Conservation (phyloP, 108 stramenopile species). For the Nannochloropsis oceanica region DNA sequence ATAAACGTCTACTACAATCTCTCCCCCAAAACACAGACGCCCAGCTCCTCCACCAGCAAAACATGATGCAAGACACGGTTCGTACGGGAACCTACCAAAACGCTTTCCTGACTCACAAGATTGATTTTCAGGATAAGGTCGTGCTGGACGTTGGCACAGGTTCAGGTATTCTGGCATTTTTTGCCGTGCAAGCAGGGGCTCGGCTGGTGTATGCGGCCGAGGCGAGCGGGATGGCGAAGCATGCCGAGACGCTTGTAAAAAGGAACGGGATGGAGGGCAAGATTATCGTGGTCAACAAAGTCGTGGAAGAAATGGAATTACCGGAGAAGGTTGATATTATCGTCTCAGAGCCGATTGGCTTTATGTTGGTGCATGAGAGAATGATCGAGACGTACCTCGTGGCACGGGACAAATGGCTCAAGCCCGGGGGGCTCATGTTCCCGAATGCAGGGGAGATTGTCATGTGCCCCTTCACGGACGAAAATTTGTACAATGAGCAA, state of each 20-base stretch:
- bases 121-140: slow-evolving; percentile 43
- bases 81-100: slow-evolving; percentile 47
- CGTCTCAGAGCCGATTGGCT: slow-evolving; percentile 53
- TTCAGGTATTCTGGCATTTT: slow-evolving; percentile 48
- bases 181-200: slow-evolving; percentile 48
- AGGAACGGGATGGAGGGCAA: slow-evolving; percentile 10
- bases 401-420: slow-evolving; percentile 43
- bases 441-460: slow-evolving; percentile 41
- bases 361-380: slow-evolving; percentile 51
- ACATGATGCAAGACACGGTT: slow-evolving; percentile 48
- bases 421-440: slow-evolving; percentile 44
- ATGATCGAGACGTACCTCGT: slow-evolving; percentile 48
- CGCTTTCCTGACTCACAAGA: slow-evolving; percentile 38
- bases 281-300: slow-evolving; percentile 36
- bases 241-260: slow-evolving; percentile 33
- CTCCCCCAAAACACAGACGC: slow-evolving; percentile 16
- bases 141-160: slow-evolving; percentile 55
- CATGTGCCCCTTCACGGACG: slow-evolving; percentile 38
- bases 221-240: slow-evolving; percentile 41
- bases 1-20: slow-evolving; percentile 31
- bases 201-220: slow-evolving; percentile 48
- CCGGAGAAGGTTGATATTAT: slow-evolving; percentile 54
- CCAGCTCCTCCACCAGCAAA: slow-evolving; percentile 39
- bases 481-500: slow-evolving; percentile 36
- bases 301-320: slow-evolving; percentile 45